phyloP scores from a whole-genome alignment of 805 yeast genomes.

The Wickerhamomyces sydowiorum region DNA sequence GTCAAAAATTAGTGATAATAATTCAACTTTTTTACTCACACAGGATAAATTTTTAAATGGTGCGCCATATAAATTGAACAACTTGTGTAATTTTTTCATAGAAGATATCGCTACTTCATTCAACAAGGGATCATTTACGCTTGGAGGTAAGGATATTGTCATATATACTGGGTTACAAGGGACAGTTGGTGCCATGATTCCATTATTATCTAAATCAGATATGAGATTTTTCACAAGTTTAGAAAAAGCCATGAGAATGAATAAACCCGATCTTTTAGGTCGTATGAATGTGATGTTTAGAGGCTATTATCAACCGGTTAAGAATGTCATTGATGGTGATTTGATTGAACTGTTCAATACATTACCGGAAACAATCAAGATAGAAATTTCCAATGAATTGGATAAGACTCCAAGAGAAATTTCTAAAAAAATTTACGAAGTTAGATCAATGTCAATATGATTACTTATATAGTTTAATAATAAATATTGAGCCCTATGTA shows the following conservation, averaged over 20 bases:
- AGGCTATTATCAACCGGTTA: conserved; percentile 76
- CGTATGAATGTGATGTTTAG: conserved; percentile 65
- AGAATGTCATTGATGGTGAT: conserved; percentile 84
- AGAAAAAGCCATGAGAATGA: conserved; percentile 38
- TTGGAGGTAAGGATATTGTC: conserved; percentile 62
- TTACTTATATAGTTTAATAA: background rate
- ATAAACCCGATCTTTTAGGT: conserved; percentile 34
- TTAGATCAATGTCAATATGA: conserved; percentile 31
- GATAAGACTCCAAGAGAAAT: conserved; percentile 45
- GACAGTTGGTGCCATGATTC: conserved; percentile 66
- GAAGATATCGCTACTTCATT: conserved; percentile 70
- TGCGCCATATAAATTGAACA: conserved; percentile 44
- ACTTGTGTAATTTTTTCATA: conserved; percentile 52
- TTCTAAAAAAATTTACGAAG: conserved; percentile 45
- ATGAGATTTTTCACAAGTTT: conserved; percentile 50
- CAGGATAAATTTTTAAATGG: conserved; percentile 38
- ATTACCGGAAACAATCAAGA: conserved; percentile 13
- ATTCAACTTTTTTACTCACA: conserved; percentile 32
- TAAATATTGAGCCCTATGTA: background rate
- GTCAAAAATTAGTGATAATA: conserved; percentile 42
- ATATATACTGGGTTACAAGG: conserved; percentile 80
- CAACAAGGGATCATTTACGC: conserved; percentile 43
- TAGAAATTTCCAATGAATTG: conserved; percentile 24
- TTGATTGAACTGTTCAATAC: conserved; percentile 47
- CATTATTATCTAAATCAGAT: conserved; percentile 60